Base-by-base conservation (phyloP, 2,329 filamentous ascomycete genomes). In the Polytolypa hystricis region DNA sequence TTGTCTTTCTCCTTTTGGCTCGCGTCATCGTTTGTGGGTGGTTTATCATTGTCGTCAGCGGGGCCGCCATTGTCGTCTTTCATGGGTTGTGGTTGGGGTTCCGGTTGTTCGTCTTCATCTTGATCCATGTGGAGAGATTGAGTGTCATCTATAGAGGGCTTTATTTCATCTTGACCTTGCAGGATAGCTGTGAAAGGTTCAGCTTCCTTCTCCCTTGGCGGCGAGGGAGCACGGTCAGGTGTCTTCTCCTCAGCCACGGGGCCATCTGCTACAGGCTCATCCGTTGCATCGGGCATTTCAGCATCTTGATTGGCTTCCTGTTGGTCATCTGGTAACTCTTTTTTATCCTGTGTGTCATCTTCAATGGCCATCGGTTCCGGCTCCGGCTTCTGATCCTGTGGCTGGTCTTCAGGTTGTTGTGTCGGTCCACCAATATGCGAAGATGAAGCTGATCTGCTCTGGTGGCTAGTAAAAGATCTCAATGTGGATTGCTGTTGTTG, bases 231-330 rank as follows among this genome's bases (percentile, higher is more conserved):
- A 10, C 20, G 26, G 12, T 37, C 30, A 5, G 17, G 6, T 11
- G 5, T 29, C 12, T 36, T 29, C 15, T 28, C 17, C 19, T 30
- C 16, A 14, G 14, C 6, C 18, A 17, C n/a, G 12, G 12, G 7
- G 10, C 17, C 28, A 16, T n/a, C 27, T 25, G 23, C 26, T 8
- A 10, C n/a, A 2, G 26, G 27, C n/a, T 45, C 37, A 11, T 44
- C 41, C 4, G 44, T 42, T 2, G 42, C 42, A 38, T 56, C 52
- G 4, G 45, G 35, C 60, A 62, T 63, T 35, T 59, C 53, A 26
- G 55, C 43, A 37, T 62, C 57, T 35, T 48, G 45, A 8, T 46
- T 45, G 27, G 36, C 29, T 15, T 28, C 14, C 17, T 38, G 42
- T 2, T 16, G 20, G 9, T 27, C 35, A 19, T 19, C 7, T 25